Base-by-base conservation (phyloP, 164 flowering plant genomes). In the Echeveria elegans region DNA sequence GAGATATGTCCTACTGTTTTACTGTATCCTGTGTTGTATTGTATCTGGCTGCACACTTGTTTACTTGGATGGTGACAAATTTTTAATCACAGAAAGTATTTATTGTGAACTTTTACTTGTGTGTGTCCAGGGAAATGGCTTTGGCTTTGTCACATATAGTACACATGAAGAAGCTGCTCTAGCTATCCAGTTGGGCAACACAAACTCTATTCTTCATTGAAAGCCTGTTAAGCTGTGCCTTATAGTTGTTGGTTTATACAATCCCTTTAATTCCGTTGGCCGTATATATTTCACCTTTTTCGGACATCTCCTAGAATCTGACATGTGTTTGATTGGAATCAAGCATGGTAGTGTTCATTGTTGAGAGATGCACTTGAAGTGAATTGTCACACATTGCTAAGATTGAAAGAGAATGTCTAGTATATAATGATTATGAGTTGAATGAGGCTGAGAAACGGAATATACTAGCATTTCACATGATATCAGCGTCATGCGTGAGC, bases 71-170 rank as follows among this genome's bases (percentile, higher is more conserved):
- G 28, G 10, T 29, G 9, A 5, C 26, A 64, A 23, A 21, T 64
- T 37, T 6, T 41, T 40, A 8, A 19, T 14, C 50, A 15, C 15
- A 40, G 45, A 40, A 7, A 15, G 11, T 40, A 40, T 40, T 40
- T 9, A 40, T 10, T 37, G 52, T 26, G 21, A 16, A n/a, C n/a
- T n/a, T 26, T 66, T 66, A 12, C 47, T 66, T 47, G 30, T 64
- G 48, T 31, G 12, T 38, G 31, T 47, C n/a, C 75, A 95, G 99
- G 99, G 31, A 95, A 95, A 76, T 92, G 97, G 97, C 92, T 95
- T 95, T 85, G 99, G 99, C 37, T 95, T 95, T 80, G 92, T 95
- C 58, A 85, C 98, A 76, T 95, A 84, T 79, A 85, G 83, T 61
- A 79, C 89, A 47, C 99, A 95, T 74, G 82, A 87, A 34, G 98